A percentile compares a stretch with the other conserved stretches of the same genome.
These are phyloP conservation scores for Trichoderma endophyticum DNA, from an alignment of 2,329 filamentous ascomycete species.

Conservation along the genomic window DNA sequence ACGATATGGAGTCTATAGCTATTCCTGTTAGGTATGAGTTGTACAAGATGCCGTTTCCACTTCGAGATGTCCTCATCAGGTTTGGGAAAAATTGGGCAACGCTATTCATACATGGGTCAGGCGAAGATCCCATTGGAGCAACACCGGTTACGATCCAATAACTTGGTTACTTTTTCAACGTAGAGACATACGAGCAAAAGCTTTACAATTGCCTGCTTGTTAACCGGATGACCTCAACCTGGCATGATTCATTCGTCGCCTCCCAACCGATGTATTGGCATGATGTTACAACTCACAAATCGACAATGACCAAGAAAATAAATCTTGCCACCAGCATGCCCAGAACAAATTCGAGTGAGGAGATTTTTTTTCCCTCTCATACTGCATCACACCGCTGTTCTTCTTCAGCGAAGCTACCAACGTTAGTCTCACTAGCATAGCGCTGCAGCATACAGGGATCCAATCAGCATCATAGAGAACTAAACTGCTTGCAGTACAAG, in stretches of 20 bases:
- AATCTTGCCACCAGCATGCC: not conserved
- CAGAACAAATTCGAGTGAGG: not conserved
- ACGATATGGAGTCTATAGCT: not conserved
- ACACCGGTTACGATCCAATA: not conserved
- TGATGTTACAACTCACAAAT: not conserved
- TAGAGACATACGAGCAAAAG: not conserved
- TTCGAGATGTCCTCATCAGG: not conserved
- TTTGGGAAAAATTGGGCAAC: not conserved
- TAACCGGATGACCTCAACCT: not conserved
- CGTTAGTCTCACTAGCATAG: not conserved
- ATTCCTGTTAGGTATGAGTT: not conserved
- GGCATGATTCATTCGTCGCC: not conserved
- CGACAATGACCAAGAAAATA: not conserved
- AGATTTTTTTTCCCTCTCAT: not conserved
- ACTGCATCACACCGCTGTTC: conserved; percentile 14
- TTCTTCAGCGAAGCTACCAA: not conserved
- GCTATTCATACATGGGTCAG: not conserved
- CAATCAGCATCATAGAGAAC: not conserved
- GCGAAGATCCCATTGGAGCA: not conserved
- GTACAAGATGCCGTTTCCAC: not conserved
- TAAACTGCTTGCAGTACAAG: not conserved
- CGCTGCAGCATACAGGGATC: conserved; percentile 6
- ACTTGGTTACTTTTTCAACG: not conserved
- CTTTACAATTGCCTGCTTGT: no score
- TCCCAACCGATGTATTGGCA: not conserved